Evolutionary conservation across 257 asterid species (phyloP).

Genomic region (Nicotiana knightiana): DNA sequence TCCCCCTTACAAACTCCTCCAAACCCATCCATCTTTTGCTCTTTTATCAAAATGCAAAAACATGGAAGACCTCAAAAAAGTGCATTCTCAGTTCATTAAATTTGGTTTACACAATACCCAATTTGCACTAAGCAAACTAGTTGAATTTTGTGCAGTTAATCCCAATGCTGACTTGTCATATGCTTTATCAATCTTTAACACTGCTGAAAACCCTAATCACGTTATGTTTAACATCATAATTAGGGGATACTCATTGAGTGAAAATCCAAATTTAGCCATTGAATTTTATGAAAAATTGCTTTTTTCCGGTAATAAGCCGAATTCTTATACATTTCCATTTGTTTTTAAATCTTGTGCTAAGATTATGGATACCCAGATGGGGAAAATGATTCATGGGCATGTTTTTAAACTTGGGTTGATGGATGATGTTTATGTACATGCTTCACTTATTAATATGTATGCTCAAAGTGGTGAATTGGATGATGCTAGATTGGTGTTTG

Average conservation of each 20-base stretch:
- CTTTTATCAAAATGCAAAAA: slow-evolving; percentile 22
- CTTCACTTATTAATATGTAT: slow-evolving; percentile 25
- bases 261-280: slow-evolving; percentile 14
- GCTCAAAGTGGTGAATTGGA: slow-evolving; percentile 23
- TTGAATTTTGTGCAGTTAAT: slow-evolving; percentile 25
- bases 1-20: slow-evolving; percentile 19
- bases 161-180: slow-evolving; percentile 16
- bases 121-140: slow-evolving; percentile 21
- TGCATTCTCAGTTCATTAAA: slow-evolving; percentile 27
- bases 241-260: slow-evolving; percentile 23
- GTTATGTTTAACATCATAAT: slow-evolving; percentile 22
- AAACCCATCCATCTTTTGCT: slow-evolving; percentile 21
- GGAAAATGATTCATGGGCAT: slow-evolving; percentile 29
- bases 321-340: slow-evolving; percentile 21
- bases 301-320: slow-evolving; percentile 12
- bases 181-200: slow-evolving; percentile 14
- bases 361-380: slow-evolving; percentile 5
- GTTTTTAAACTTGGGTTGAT: slow-evolving; percentile 21
- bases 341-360: slow-evolving; percentile 23
- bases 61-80: slow-evolving; percentile 13
- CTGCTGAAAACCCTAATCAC: slow-evolving; percentile 16
- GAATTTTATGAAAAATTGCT: slow-evolving; percentile 18
- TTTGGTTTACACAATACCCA: slow-evolving; percentile 28
- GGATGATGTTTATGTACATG: slow-evolving; percentile 24
- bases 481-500: slow-evolving; percentile 26